phyloP scores from a whole-genome alignment of 768 basidiomycete species.

The Rhodotorula sphaerocarpa region DNA sequence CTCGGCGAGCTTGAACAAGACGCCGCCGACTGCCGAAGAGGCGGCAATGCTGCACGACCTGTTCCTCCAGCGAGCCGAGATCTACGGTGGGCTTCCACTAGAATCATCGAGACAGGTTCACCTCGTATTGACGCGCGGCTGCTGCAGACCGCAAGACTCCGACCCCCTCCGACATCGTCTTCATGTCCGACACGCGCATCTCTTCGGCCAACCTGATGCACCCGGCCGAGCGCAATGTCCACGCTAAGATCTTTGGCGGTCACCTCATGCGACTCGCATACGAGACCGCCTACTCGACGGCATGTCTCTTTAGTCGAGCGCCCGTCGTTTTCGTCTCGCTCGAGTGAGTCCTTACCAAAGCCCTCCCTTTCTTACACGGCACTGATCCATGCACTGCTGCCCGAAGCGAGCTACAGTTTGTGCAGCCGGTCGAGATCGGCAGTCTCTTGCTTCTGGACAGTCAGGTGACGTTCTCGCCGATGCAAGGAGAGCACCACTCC shows the following conservation, averaged over 20 bases:
- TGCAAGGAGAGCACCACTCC: conserved; percentile 22
- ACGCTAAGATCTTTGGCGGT: conserved; percentile 28
- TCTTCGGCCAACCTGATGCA: conserved; percentile 22
- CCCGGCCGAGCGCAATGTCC: conserved; percentile 30
- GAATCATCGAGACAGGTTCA: not conserved
- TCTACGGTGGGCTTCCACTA: conserved; percentile 6
- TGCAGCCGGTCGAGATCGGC: conserved; percentile 37
- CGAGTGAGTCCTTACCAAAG: conserved; percentile 7
- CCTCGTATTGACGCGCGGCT: no score
- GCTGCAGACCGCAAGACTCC: conserved; percentile 11
- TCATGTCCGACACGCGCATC: conserved; percentile 23
- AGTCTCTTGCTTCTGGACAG: conserved; percentile 34
- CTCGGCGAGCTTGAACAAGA: conserved; percentile 9
- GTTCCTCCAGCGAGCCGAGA: conserved; percentile 7
- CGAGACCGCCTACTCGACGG: conserved; percentile 36
- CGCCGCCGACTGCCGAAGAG: conserved; percentile 27
- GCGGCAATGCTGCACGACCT: conserved; percentile 23
- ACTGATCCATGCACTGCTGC: not conserved
- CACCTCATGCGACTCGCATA: conserved; percentile 37
- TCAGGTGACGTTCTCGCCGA: conserved; percentile 36
- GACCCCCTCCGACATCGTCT: conserved; percentile 16
- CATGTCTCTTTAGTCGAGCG: conserved; percentile 32
- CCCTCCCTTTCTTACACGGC: not conserved
- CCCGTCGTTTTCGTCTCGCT: conserved; percentile 37
- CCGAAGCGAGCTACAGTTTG: conserved; percentile 34